Base-by-base conservation (phyloP, 768 basidiomycete species). In the Tricholoma saponaceum region DNA sequence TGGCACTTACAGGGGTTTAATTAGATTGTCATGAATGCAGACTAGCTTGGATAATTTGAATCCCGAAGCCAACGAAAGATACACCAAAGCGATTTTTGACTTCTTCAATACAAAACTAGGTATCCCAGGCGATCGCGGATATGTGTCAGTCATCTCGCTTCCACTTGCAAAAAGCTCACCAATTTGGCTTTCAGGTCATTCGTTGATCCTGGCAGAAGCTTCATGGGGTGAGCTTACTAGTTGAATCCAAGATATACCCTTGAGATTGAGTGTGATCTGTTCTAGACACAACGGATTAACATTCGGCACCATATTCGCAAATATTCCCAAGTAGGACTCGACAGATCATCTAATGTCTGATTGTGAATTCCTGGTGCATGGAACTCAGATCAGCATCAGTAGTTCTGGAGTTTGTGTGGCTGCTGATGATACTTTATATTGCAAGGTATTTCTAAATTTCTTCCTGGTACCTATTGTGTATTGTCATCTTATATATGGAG, bases 91-190 rank as follows among this genome's bases (percentile, higher is more conserved):
- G 2, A 76, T 89, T 56, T 83, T 82, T 52, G 65, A 71, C 9
- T 86, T 79, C 67, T 78, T 89, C 64, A 65, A 81, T 59, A 67
- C 76, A 62, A 82, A 83, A 56, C 70, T 90, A 2, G 79, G 78
- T 5, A 67, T 81, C 16, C 68, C 71, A 0, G 76, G 70, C 1
- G 71, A 83, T 60, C 78, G 86, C 49, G 86, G 84, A 51, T 87
- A 88, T 64, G 82, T 89, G 83, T 83, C 18, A 44, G 71, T 64
- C 18, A 18, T 5, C 16, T 26, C 26, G 4, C 47, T 32, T 14
- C 49, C n/a, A 16, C n/a, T 14, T 25, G 18, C 14, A 9, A 3
- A 46, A 3, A 28, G 22, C 37, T 44, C 8, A 32, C 16, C 30
- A 43, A 6, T 20, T 50, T 20, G 32, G 16, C 8, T 10, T 54